phyloP scores from a whole-genome alignment of 2,329 filamentous ascomycete species.

The Fusarium sp. region DNA sequence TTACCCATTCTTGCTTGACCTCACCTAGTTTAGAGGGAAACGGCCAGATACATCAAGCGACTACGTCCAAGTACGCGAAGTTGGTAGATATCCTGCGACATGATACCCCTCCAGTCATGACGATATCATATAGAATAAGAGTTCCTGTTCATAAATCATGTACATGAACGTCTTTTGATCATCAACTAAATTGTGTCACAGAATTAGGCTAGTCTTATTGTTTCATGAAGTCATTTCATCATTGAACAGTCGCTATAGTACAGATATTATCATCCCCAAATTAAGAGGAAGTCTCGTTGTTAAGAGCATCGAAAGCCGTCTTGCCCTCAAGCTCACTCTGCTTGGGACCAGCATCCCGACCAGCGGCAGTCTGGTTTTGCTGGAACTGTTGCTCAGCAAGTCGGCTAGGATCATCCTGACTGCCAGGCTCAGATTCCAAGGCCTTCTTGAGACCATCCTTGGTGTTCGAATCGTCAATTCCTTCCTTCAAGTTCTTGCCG shows the following conservation, averaged over 20 bases:
- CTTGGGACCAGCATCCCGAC: conserved; percentile 40
- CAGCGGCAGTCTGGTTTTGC: conserved; percentile 34
- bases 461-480: conserved; percentile 47
- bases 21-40: neutral
- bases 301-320: conserved; percentile 47
- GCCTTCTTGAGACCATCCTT: conserved; percentile 52
- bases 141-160: neutral
- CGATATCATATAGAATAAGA: neutral
- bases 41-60: neutral
- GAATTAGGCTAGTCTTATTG: neutral
- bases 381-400: conserved; percentile 57
- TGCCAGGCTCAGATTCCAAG: conserved; percentile 56
- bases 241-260: conserved; percentile 18
- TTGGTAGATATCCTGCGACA: neutral
- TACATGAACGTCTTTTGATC: neutral
- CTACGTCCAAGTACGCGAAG: neutral
- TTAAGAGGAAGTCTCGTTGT: conserved; percentile 43
- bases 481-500: conserved; percentile 56
- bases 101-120: neutral
- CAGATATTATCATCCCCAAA: neutral
- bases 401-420: conserved; percentile 58
- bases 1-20: neutral
- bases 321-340: conserved; percentile 40
- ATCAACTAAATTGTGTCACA: neutral
- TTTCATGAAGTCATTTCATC: conserved; percentile 31